Conservation (phyloP, 768 basidiomycete species). For the Gyrodon lividus region DNA sequence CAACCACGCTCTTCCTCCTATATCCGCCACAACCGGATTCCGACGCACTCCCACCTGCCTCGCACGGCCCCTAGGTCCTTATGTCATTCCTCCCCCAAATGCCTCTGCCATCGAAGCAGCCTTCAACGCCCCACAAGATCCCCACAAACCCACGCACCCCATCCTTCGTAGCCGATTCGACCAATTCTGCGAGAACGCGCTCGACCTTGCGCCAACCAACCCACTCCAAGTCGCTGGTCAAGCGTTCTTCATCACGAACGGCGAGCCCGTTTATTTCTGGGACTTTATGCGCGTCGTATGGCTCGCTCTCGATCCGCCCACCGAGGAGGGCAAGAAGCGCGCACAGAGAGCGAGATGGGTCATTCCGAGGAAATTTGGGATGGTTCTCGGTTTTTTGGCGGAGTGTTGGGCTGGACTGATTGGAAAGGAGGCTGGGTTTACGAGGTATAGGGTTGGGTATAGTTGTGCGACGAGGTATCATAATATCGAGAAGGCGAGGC, state of each 20-base stretch:
- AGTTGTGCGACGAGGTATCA: constrained; percentile 81
- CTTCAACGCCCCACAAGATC: constrained; percentile 47
- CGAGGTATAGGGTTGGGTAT: constrained; percentile 78
- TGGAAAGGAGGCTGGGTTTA: constrained; percentile 84
- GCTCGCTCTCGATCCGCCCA: constrained; percentile 58
- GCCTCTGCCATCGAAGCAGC: constrained; percentile 55
- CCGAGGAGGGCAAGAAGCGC: constrained; percentile 42
- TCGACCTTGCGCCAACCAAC: constrained; percentile 50
- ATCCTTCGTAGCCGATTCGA: constrained; percentile 82
- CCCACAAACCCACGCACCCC: constrained; percentile 42
- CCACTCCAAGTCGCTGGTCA: constrained; percentile 87
- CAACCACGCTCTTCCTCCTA: constrained; percentile 53
- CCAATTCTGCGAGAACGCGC: constrained; percentile 59
- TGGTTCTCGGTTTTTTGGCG: constrained; percentile 65
- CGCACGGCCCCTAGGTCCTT: constrained; percentile 84
- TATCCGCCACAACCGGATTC: constrained; percentile 63
- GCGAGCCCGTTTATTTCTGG: constrained; percentile 96
- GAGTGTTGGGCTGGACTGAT: constrained; percentile 74
- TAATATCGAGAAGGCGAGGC: constrained; percentile 91
- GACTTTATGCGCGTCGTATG: constrained; percentile 85
- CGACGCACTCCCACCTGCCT: constrained; percentile 74
- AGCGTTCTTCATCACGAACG: constrained; percentile 95
- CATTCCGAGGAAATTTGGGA: constrained; percentile 63
- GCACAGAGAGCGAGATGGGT: constrained; percentile 38
- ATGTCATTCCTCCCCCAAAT: constrained; percentile 57